A percentile compares a stretch with the other conserved stretches of the same genome.
Conservation (phyloP, 1,139 yeast species). For the Magnusiomyces tetraspermus region DNA sequence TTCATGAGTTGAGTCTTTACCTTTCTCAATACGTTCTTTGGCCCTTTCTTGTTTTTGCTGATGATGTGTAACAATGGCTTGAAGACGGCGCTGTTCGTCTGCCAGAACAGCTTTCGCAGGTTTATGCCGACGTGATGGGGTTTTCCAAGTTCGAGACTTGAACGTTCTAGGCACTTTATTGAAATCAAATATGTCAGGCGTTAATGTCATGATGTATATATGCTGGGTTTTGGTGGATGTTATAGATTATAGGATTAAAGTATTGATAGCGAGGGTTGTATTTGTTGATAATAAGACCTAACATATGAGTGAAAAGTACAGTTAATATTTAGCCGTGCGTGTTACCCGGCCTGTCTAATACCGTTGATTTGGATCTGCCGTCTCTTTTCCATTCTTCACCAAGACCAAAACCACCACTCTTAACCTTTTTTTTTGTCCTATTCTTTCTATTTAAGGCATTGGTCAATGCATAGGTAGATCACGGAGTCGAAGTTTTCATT, state of each 20-base stretch:
- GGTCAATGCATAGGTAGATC: no score
- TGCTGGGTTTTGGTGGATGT: no score
- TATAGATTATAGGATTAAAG: not conserved
- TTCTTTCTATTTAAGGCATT: no score
- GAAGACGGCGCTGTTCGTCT: constrained; percentile 63
- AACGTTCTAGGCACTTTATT: constrained; percentile 31
- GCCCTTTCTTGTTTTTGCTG: constrained; percentile 22
- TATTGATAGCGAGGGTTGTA: not conserved
- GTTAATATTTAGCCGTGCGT: no score
- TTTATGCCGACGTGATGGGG: constrained; percentile 57
- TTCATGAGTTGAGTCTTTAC: not conserved
- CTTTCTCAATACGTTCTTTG: constrained; percentile 15
- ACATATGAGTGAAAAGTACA: no score
- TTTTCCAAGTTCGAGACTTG: constrained; percentile 45
- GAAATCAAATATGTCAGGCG: constrained; percentile 2
- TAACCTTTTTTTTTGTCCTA: no score
- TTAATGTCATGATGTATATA: not conserved
- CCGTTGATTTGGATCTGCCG: no score
- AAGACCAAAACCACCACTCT: no score
- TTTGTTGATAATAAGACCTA: no score
- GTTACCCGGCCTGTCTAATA: no score
- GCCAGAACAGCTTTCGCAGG: constrained; percentile 64
- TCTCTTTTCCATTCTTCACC: no score
- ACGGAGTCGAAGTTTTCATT: no score
- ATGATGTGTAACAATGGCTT: not conserved